Conservation (phyloP, 768 basidiomycete species). For the Mycena alexandri region DNA sequence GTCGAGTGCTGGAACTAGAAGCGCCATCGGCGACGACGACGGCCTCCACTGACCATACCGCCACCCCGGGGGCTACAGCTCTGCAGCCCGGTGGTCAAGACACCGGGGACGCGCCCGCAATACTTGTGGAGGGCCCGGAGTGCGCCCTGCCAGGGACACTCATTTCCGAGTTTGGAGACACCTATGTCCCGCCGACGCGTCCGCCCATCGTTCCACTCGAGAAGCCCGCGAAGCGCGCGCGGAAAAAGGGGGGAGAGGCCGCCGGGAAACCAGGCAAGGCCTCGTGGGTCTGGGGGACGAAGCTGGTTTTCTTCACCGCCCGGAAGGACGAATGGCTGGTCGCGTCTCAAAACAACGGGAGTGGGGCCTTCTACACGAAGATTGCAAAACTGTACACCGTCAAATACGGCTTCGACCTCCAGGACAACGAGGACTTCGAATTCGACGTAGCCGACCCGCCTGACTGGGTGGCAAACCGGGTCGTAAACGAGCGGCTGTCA, state of each 20-base stretch:
- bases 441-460: background rate
- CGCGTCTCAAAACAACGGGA: background rate
- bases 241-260: background rate
- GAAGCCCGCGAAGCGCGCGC: background rate
- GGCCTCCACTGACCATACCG: too few relatives aligned
- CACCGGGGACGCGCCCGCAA: too few relatives aligned
- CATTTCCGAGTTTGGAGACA: too few relatives aligned
- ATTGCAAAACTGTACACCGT: too few relatives aligned
- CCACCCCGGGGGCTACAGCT: too few relatives aligned
- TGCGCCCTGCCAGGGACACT: too few relatives aligned
- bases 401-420: too few relatives aligned
- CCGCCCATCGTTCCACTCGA: background rate
- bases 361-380: background rate
- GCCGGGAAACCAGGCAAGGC: background rate
- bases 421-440: too few relatives aligned
- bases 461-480: background rate
- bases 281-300: conserved; percentile 2
- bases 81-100: too few relatives aligned
- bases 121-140: too few relatives aligned
- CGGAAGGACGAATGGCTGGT: background rate
- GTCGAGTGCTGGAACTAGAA: too few relatives aligned
- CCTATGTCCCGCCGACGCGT: background rate
- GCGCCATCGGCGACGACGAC: too few relatives aligned
- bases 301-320: background rate
- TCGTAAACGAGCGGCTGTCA: background rate